Percentiles rank a stretch among this genome's conserved stretches.
Conservation (phyloP, 2,329 filamentous ascomycete species). For the Colletotrichum gigasporum region DNA sequence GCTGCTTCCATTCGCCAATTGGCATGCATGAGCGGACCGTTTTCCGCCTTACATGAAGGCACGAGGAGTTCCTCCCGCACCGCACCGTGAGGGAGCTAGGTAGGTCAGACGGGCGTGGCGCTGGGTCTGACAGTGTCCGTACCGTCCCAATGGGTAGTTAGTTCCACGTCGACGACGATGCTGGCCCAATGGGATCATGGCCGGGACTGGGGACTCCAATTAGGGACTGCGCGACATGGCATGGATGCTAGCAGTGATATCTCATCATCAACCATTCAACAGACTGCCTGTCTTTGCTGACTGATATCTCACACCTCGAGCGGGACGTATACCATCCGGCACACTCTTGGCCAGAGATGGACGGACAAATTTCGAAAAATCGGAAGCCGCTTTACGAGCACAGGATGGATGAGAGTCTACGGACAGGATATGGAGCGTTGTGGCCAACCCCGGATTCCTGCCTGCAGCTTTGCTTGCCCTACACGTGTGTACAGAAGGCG, state of each 20-base stretch:
- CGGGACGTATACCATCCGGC: not conserved
- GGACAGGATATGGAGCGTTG: too few relatives aligned
- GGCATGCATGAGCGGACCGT: constrained; percentile 31
- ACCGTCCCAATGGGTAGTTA: constrained; percentile 10
- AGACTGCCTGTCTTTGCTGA: not conserved
- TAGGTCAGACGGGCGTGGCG: constrained; percentile 20
- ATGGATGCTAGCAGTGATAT: constrained; percentile 3
- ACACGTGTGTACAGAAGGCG: not conserved
- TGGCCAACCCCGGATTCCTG: constrained; percentile 27
- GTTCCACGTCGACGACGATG: constrained; percentile 18
- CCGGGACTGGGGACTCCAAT: not conserved
- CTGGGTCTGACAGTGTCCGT: constrained; percentile 6
- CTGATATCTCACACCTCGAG: not conserved
- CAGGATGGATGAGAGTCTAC: not conserved
- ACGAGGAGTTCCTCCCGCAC: constrained; percentile 29
- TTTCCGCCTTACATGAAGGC: constrained; percentile 32
- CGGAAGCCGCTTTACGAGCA: not conserved
- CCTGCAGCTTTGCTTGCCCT: not conserved
- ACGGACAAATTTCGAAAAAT: not conserved
- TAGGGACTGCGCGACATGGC: constrained; percentile 14
- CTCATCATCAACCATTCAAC: not conserved
- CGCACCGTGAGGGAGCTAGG: constrained; percentile 1
- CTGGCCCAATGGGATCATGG: constrained; percentile 24
- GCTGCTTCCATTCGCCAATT: constrained; percentile 22
- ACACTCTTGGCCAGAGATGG: not conserved